phyloP scores from a whole-genome alignment of 345 rosid species.

The Cardamine resedifolia region DNA sequence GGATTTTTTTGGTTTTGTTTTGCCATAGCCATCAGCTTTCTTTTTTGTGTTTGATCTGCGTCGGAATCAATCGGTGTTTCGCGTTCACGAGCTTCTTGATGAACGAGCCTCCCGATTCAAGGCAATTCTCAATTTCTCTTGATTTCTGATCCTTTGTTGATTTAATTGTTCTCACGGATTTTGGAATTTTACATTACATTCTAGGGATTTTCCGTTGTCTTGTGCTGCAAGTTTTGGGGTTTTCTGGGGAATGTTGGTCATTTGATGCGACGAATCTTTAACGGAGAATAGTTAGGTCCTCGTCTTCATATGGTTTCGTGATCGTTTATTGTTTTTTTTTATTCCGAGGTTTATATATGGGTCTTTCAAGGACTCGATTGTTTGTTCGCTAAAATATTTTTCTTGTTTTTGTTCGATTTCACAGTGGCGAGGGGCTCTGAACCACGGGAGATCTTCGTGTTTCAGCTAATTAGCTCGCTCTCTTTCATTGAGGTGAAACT shows the following conservation, averaged over 20 bases:
- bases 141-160: not conserved
- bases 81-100: not conserved
- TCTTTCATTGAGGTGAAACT: not conserved
- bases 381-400: not conserved
- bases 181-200: slow-evolving; percentile 1
- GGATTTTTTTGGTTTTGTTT: not conserved
- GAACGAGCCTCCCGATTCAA: slow-evolving; percentile 35
- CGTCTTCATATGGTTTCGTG: not conserved
- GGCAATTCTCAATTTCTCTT: slow-evolving; percentile 11
- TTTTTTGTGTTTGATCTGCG: not conserved
- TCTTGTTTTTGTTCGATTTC: slow-evolving; percentile 14
- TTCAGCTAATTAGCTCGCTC: not conserved
- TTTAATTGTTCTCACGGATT: not conserved
- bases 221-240: slow-evolving; percentile 32
- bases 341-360: not conserved
- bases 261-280: not conserved
- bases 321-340: not conserved
- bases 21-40: not conserved
- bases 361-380: not conserved
- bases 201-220: slow-evolving; percentile 20
- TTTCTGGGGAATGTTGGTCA: not conserved
- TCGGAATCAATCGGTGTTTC: slow-evolving; percentile 12
- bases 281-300: not conserved
- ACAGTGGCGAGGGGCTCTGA: slow-evolving; percentile 28
- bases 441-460: slow-evolving; percentile 15